Evolutionary conservation across 371 early-diverging fungal genomes (phyloP).

Genomic region (Rhizopus delemar): DNA sequence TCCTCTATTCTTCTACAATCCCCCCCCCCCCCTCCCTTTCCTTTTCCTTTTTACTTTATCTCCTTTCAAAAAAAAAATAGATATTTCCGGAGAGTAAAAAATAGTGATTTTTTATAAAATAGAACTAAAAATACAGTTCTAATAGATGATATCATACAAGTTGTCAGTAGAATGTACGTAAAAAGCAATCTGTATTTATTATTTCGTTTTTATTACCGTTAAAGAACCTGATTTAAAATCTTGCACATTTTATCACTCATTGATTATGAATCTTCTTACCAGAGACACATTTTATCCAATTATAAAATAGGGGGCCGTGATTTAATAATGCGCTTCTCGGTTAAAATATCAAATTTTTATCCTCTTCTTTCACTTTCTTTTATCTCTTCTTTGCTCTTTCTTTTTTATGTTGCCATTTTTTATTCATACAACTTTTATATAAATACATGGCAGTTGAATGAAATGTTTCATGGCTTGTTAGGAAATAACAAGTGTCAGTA

Average conservation of each 20-base stretch:
- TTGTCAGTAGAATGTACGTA: neutral
- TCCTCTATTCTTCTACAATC: neutral
- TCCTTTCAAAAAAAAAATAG: neutral
- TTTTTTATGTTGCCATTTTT: neutral
- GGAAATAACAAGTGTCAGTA: too few relatives aligned
- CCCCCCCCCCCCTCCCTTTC: neutral
- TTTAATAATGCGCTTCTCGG: neutral
- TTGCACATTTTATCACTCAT: too few relatives aligned
- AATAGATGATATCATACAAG: neutral
- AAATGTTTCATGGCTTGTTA: too few relatives aligned
- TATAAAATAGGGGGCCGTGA: too few relatives aligned
- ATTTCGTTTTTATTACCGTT: too few relatives aligned
- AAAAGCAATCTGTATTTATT: too few relatives aligned
- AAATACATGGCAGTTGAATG: too few relatives aligned
- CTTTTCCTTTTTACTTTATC: neutral
- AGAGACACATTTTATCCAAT: neutral
- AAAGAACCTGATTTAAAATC: too few relatives aligned
- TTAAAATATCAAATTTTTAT: too few relatives aligned
- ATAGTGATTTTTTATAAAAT: too few relatives aligned
- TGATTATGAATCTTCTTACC: too few relatives aligned
- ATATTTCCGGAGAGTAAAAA: slow-evolving; percentile 1
- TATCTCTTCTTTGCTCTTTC: neutral
- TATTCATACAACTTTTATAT: too few relatives aligned
- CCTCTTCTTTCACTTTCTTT: neutral
- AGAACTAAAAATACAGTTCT: neutral